phyloP scores from a whole-genome alignment of 345 rosid species.

The Streptanthus diversifolius region DNA sequence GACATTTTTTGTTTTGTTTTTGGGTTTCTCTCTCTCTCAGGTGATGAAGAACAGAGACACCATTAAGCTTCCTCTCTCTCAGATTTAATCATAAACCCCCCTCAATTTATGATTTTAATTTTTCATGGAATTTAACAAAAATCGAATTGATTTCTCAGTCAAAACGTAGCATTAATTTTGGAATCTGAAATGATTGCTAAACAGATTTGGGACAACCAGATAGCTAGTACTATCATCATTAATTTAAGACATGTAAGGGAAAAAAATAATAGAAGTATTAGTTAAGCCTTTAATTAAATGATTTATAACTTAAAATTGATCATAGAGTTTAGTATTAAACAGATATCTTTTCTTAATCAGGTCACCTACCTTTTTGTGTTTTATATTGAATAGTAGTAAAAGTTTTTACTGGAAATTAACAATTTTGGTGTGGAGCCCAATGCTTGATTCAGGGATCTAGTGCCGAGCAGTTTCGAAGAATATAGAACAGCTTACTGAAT shows the following conservation, averaged over 20 bases:
- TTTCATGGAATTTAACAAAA: constrained; percentile 30
- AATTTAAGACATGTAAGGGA: constrained; percentile 4
- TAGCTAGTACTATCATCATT: neutral
- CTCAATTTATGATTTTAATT: neutral
- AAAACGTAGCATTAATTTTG: constrained; percentile 24
- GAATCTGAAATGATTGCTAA: constrained; percentile 36
- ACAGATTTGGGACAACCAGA: constrained; percentile 32
- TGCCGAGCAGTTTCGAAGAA: constrained; percentile 23
- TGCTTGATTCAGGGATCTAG: constrained; percentile 27
- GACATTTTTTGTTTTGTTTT: constrained; percentile 29
- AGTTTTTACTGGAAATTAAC: neutral
- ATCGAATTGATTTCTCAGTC: constrained; percentile 22
- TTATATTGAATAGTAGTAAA: neutral
- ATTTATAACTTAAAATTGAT: constrained; percentile 11
- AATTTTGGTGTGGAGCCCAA: constrained; percentile 30
- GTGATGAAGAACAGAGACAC: constrained; percentile 36
- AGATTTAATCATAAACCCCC: constrained; percentile 21
- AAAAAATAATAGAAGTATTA: neutral
- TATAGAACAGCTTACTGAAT: neutral
- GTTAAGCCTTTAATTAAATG: constrained; percentile 16
- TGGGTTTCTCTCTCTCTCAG: neutral
- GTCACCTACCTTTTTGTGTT: constrained; percentile 36
- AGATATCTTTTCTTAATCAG: constrained; percentile 14
- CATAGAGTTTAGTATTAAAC: neutral
- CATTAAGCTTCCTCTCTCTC: constrained; percentile 7